A percentile compares a stretch with the other conserved stretches of the same genome.
Conservation (phyloP, 2,329 filamentous ascomycete genomes). For the Rhynchosporium agropyri region DNA sequence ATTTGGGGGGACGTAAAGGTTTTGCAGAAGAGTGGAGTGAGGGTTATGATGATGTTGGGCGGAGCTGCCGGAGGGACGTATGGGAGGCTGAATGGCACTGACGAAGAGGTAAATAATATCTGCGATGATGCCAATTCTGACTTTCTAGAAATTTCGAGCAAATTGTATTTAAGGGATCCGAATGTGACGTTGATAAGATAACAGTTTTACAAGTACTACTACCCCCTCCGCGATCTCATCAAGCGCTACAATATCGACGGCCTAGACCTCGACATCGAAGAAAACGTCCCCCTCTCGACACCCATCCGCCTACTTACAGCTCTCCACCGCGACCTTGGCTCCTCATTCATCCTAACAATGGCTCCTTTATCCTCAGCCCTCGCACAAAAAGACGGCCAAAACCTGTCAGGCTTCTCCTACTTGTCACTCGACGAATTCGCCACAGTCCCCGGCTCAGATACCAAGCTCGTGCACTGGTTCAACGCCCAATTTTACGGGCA, state of each 20-base stretch:
- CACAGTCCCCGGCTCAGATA: slow-evolving; percentile 33
- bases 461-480: slow-evolving; percentile 70
- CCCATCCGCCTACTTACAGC: slow-evolving; percentile 67
- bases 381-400: slow-evolving; percentile 55
- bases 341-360: slow-evolving; percentile 72
- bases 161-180: too few relatives aligned
- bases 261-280: slow-evolving; percentile 77
- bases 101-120: slow-evolving; percentile 34
- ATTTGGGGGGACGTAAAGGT: slow-evolving; percentile 32
- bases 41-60: slow-evolving; percentile 33
- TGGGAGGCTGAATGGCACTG: slow-evolving; percentile 64
- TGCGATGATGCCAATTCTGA: neutral
- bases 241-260: slow-evolving; percentile 64
- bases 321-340: slow-evolving; percentile 67
- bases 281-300: slow-evolving; percentile 67
- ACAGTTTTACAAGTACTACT: slow-evolving; percentile 71
- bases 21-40: slow-evolving; percentile 29
- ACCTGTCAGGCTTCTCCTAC: slow-evolving; percentile 82
- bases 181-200: neutral
- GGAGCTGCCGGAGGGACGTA: slow-evolving; percentile 34
- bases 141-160: too few relatives aligned
- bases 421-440: slow-evolving; percentile 61
- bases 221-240: slow-evolving; percentile 65
- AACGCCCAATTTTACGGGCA: slow-evolving; percentile 91
- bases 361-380: slow-evolving; percentile 79